Conservation (phyloP, 495 filamentous ascomycete genomes). For the Saxispiralis lemnorum region DNA sequence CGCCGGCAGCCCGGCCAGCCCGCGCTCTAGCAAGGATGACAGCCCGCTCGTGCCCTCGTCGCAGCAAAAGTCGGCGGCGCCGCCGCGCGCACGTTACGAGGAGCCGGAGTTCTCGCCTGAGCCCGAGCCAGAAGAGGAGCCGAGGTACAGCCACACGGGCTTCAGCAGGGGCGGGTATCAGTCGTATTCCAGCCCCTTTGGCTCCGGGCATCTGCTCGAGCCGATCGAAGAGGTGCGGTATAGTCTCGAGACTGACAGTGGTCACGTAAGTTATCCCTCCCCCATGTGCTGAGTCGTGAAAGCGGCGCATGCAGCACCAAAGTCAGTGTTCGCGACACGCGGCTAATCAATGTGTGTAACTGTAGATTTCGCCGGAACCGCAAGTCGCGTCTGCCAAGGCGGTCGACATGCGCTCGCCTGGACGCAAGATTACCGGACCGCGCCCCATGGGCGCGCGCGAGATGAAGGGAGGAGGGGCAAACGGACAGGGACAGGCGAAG, state of each 20-base stretch:
- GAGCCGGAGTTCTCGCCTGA: conserved; percentile 15
- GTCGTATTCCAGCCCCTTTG: conserved; percentile 14
- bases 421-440: conserved; percentile 25
- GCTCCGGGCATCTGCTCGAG: conserved; percentile 17
- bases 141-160: conserved; percentile 13
- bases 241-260: conserved; percentile 22
- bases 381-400: conserved; percentile 7
- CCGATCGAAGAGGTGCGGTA: conserved; percentile 26
- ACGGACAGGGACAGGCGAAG: conserved; percentile 1
- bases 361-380: conserved; percentile 15
- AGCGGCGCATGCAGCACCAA: not conserved
- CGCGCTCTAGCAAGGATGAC: conserved; percentile 8
- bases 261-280: conserved; percentile 14
- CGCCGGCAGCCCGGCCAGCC: conserved; percentile 4
- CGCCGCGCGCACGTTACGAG: not conserved
- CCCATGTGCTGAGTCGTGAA: not conserved
- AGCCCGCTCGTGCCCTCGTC: conserved; percentile 21
- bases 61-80: conserved; percentile 14
- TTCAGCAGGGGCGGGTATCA: conserved; percentile 9
- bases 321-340: too few species aligned
- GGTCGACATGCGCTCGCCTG: conserved; percentile 14
- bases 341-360: too few species aligned
- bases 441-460: conserved; percentile 21
- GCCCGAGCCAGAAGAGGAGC: conserved; percentile 9
- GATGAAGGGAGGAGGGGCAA: conserved; percentile 7